Conservation (phyloP, 768 basidiomycete genomes). For the Fomitopsis pulvina region DNA sequence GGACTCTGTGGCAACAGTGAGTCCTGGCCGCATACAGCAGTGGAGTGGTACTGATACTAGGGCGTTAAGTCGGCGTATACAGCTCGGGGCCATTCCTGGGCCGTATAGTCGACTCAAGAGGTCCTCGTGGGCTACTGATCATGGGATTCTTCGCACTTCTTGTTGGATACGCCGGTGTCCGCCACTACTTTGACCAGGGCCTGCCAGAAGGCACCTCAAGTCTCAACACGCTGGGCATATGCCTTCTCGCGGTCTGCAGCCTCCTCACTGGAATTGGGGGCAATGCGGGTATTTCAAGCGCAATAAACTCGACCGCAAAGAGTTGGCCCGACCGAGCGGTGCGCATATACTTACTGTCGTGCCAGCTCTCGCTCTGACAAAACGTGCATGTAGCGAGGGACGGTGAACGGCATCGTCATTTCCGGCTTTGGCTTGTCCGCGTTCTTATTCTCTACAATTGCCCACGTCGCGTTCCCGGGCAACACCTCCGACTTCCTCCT, state of each 20-base stretch:
- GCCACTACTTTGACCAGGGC: constrained; percentile 55
- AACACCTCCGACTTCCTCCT: constrained; percentile 74
- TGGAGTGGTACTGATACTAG: background rate
- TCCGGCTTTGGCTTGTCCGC: constrained; percentile 90
- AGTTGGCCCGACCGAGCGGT: constrained; percentile 70
- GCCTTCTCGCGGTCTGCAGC: constrained; percentile 51
- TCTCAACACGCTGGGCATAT: constrained; percentile 37
- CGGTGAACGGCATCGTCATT: constrained; percentile 69
- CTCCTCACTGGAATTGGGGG: constrained; percentile 76
- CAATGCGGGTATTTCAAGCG: constrained; percentile 61
- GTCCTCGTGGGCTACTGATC: constrained; percentile 62
- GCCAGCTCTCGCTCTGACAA: background rate
- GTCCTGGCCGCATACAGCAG: constrained; percentile 12
- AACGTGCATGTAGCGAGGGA: constrained; percentile 48
- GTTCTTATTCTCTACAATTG: constrained; percentile 79
- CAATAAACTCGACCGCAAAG: constrained; percentile 79
- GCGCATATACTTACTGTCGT: constrained; percentile 19
- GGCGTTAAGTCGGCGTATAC: constrained; percentile 63
- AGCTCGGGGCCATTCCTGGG: constrained; percentile 74
- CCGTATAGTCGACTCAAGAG: constrained; percentile 64
- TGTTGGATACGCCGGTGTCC: constrained; percentile 70
- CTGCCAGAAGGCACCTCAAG: constrained; percentile 13
- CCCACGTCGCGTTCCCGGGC: constrained; percentile 66
- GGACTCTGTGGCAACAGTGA: constrained; percentile 74
- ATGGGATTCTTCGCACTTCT: constrained; percentile 55